These are phyloP conservation scores for Ceratocystis albifundus DNA, from an alignment of 2,329 filamentous ascomycete genomes.

Conservation along the genomic window DNA sequence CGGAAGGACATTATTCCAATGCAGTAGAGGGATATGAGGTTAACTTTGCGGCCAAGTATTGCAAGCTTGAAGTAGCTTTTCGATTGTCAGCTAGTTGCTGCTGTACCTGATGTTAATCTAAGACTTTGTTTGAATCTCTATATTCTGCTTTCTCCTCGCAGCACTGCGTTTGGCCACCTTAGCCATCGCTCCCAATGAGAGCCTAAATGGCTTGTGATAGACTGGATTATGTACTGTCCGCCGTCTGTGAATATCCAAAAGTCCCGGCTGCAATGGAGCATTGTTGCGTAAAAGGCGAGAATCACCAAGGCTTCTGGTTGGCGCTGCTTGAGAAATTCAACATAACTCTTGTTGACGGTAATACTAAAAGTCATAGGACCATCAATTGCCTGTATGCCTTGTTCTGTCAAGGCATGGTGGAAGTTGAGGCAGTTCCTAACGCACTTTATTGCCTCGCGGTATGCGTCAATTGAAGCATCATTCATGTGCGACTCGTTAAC, in stretches of 20 bases:
- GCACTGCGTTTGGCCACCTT: conserved; percentile 16
- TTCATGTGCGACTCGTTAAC: background rate
- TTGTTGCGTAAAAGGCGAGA: conserved; percentile 35
- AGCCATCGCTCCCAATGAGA: conserved; percentile 30
- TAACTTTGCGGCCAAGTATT: background rate
- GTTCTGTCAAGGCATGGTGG: background rate
- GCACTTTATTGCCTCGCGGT: background rate
- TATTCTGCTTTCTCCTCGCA: background rate
- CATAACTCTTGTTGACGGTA: conserved; percentile 27
- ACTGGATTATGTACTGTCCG: conserved; percentile 28
- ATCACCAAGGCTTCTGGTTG: conserved; percentile 33
- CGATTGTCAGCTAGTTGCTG: background rate
- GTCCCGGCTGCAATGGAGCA: conserved; percentile 31
- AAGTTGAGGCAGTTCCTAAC: background rate
- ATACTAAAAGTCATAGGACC: background rate
- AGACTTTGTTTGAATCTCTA: background rate
- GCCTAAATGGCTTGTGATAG: conserved; percentile 27
- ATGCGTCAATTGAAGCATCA: background rate
- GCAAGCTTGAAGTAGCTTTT: background rate
- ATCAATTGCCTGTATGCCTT: background rate
- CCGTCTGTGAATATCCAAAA: conserved; percentile 31
- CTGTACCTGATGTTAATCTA: background rate
- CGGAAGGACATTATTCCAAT: background rate
- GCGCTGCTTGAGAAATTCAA: conserved; percentile 30
- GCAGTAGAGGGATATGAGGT: background rate